These are phyloP conservation scores for Colletotrichum sidae DNA, from an alignment of 2,329 filamentous ascomycete genomes.

Conservation along the genomic window DNA sequence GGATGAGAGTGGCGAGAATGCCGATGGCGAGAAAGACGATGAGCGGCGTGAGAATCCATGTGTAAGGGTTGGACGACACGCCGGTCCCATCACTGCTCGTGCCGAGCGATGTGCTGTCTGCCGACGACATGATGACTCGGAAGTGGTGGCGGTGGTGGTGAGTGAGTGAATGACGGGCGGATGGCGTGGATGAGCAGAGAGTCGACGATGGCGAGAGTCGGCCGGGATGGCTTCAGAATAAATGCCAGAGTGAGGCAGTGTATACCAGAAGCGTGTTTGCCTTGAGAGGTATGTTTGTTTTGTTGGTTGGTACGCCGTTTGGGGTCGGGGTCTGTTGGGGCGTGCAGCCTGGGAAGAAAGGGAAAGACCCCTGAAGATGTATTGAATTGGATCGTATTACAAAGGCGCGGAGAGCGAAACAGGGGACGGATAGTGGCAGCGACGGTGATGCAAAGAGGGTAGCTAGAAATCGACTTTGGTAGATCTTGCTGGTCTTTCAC, in stretches of 20 bases:
- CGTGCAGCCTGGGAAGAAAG: conserved; percentile 24
- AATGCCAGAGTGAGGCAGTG: conserved; percentile 2
- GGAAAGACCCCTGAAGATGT: conserved; percentile 6
- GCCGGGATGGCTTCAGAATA: too few species aligned
- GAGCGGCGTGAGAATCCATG: conserved; percentile 66
- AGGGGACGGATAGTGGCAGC: conserved; percentile 27
- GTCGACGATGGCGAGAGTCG: too few species aligned
- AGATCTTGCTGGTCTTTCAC: conserved; percentile 36
- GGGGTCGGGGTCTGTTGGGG: conserved; percentile 1
- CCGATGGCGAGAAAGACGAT: conserved; percentile 56
- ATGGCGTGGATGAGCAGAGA: too few species aligned
- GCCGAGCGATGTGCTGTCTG: conserved; percentile 16
- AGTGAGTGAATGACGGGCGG: neutral
- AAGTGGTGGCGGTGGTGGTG: neutral
- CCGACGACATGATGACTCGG: conserved; percentile 26
- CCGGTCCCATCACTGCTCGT: conserved; percentile 16
- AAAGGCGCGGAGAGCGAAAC: conserved; percentile 27
- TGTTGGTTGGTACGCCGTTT: conserved; percentile 15
- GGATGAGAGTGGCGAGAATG: conserved; percentile 53
- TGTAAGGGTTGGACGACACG: conserved; percentile 63
- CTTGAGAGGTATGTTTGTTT: conserved; percentile 6
- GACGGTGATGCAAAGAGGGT: conserved; percentile 28
- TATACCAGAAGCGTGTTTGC: conserved; percentile 4
- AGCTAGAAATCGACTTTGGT: too few species aligned
- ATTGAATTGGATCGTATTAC: conserved; percentile 15